Base-by-base conservation (phyloP, 176 grass and related monocot species). In the Hsuehochloa calcarea region DNA sequence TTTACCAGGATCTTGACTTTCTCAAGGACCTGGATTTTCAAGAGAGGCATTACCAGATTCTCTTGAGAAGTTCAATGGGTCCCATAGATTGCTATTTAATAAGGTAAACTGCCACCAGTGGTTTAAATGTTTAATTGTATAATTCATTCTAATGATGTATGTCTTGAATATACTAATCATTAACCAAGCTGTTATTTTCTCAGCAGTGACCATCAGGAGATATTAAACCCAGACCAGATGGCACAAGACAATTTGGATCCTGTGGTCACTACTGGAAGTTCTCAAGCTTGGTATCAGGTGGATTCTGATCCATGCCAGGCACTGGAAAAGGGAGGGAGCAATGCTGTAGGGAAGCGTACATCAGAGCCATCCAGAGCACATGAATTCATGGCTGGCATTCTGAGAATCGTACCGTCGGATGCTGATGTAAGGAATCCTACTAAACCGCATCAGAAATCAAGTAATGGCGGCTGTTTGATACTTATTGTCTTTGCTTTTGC, bases 21-120 rank as follows among this genome's bases (percentile, higher is more conserved):
- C 84, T 59, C 29, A 55, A 88, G 86, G 62, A 92, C 31, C 26
- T 93, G 49, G 89, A 85, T 70, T 84, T 71, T 77, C 86, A 73
- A 66, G 91, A 93, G 76, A 83, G 84, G 77, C 91, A 80, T 79
- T 95, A 92, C 84, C 88, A 79, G 68, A 87, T 98, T 77, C 29
- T 93, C 50, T 77, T 98, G 85, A 94, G 96, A 90, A 98, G 91
- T 82, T 89, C 83, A 60, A 93, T 93, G 81, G 96, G 96, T 54
- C 96, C 96, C 11, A 90, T 98, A 52, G 87, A 91, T 85, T 92
- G 85, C 80, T 98, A 87, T 88, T 80, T 98, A 74, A 71, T 98
- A 78, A 98, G 91, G 96, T 95, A 83, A 75, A 17, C 25, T 71
- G 44, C 38, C 3, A 3, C 6, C 13, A 68, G 12, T 8, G n/a